phyloP scores from a whole-genome alignment of 2,329 filamentous ascomycete species.

The Apiospora koreana region DNA sequence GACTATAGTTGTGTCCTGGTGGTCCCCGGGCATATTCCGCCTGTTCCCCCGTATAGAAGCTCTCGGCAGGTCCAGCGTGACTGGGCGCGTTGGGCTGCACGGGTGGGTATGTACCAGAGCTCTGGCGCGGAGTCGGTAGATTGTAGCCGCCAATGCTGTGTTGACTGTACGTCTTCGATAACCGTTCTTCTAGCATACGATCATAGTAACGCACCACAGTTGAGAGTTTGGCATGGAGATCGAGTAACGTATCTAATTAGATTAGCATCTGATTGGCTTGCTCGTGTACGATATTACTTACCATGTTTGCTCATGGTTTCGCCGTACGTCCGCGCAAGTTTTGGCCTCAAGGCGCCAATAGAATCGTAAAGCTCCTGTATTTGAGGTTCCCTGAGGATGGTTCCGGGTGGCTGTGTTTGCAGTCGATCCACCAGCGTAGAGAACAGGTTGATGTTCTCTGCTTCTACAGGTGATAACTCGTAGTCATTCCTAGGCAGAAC shows the following conservation, averaged over 20 bases:
- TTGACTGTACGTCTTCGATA: slow-evolving; percentile 90
- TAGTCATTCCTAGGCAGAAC: slow-evolving; percentile 84
- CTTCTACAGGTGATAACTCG: slow-evolving; percentile 89
- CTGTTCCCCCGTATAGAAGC: slow-evolving; percentile 75
- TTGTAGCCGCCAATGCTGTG: slow-evolving; percentile 69
- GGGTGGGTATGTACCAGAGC: slow-evolving; percentile 69
- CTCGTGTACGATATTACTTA: slow-evolving; percentile 41
- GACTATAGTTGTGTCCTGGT: slow-evolving; percentile 55
- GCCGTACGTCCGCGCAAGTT: slow-evolving; percentile 91
- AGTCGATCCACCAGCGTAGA: slow-evolving; percentile 90
- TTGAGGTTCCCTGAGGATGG: slow-evolving; percentile 93
- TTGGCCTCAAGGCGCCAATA: slow-evolving; percentile 89
- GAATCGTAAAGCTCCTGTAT: slow-evolving; percentile 98
- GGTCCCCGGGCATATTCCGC: slow-evolving; percentile 48
- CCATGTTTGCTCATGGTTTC: slow-evolving; percentile 99
- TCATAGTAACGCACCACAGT: slow-evolving; percentile 98
- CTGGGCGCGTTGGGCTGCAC: slow-evolving; percentile 57
- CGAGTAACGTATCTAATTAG: slow-evolving; percentile 77
- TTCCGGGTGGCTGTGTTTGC: slow-evolving; percentile 92
- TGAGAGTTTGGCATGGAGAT: slow-evolving; percentile 91
- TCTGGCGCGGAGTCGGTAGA: slow-evolving; percentile 50
- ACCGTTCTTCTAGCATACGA: slow-evolving; percentile 92
- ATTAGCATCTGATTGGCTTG: slow-evolving; percentile 33
- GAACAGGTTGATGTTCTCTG: slow-evolving; percentile 97
- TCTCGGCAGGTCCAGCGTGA: slow-evolving; percentile 65